phyloP scores from a whole-genome alignment of 352 stramenopile genomes.

The Phytopythium boreale region DNA sequence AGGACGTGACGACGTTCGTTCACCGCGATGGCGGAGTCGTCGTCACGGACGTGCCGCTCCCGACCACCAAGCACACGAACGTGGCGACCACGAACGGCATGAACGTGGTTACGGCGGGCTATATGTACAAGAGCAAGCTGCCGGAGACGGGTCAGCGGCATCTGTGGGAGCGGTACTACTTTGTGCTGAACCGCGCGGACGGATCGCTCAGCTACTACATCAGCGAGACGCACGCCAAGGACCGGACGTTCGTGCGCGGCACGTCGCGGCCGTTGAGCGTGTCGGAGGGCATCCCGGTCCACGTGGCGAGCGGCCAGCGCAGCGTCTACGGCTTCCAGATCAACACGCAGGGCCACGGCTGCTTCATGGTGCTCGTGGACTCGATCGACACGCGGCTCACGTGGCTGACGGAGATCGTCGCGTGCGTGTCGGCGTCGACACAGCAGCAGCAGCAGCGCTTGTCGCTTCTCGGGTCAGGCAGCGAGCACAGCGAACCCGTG shows the following conservation, averaged over 20 bases:
- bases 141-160: conserved; percentile 78
- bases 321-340: conserved; percentile 83
- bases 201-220: conserved; percentile 85
- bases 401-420: conserved; percentile 80
- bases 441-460: conserved; percentile 38
- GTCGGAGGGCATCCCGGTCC: conserved; percentile 74
- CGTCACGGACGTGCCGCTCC: conserved; percentile 48
- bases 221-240: conserved; percentile 79
- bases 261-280: conserved; percentile 75
- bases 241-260: conserved; percentile 82
- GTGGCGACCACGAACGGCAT: conserved; percentile 14
- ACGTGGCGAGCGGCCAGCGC: conserved; percentile 57
- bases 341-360: conserved; percentile 81
- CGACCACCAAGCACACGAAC: conserved; percentile 24
- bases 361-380: conserved; percentile 84
- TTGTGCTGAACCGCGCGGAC: conserved; percentile 73
- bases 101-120: conserved; percentile 77
- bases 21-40: conserved; percentile 71
- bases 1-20: conserved; percentile 81
- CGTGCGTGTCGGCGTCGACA: conserved; percentile 45
- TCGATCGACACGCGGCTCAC: conserved; percentile 79
- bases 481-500: conserved; percentile 12
- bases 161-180: conserved; percentile 85
- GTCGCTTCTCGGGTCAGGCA: conserved; percentile 46
- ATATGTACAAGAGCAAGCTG: conserved; percentile 89